Evolutionary conservation across 75 land plant species (phyloP).

Genomic region (Cupressus sempervirens): DNA sequence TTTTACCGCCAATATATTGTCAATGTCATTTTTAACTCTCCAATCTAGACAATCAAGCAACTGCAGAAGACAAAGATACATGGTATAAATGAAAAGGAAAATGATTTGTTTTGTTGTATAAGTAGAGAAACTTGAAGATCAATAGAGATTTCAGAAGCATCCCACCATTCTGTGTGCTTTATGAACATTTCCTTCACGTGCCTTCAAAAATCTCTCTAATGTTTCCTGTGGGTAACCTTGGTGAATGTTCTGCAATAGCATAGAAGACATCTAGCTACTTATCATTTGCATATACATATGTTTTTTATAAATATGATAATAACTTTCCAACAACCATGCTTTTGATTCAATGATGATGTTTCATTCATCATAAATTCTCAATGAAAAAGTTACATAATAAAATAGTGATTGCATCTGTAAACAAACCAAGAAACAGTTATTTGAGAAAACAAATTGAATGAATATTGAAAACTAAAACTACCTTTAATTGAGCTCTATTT

Average conservation of each 20-base stretch:
- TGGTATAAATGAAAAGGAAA: not conserved
- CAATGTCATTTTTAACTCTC: conserved; percentile 85
- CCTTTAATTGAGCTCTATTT: not conserved
- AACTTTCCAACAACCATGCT: not conserved
- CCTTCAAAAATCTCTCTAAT: conserved; percentile 71
- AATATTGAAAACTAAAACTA: not conserved
- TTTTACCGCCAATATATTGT: conserved; percentile 78
- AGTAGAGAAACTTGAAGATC: not conserved
- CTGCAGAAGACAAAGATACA: conserved; percentile 36
- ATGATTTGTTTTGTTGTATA: not conserved
- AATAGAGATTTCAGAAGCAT: not conserved
- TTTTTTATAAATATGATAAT: not conserved
- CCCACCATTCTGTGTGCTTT: conserved; percentile 91
- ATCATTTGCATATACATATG: not conserved
- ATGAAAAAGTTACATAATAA: not conserved
- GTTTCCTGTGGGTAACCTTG: conserved; percentile 63
- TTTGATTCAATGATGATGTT: not conserved
- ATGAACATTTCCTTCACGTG: conserved; percentile 75
- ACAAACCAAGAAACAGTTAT: not conserved
- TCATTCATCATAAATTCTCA: not conserved
- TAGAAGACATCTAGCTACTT: not conserved
- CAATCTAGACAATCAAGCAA: conserved; percentile 77
- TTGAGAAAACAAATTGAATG: not conserved
- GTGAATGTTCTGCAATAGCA: conserved; percentile 59
- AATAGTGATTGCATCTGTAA: not conserved